A percentile compares a stretch with the other conserved stretches of the same genome.
These are phyloP conservation scores for Sporobolomyces pararoseus DNA, from an alignment of 768 basidiomycete species.

Conservation along the genomic window DNA sequence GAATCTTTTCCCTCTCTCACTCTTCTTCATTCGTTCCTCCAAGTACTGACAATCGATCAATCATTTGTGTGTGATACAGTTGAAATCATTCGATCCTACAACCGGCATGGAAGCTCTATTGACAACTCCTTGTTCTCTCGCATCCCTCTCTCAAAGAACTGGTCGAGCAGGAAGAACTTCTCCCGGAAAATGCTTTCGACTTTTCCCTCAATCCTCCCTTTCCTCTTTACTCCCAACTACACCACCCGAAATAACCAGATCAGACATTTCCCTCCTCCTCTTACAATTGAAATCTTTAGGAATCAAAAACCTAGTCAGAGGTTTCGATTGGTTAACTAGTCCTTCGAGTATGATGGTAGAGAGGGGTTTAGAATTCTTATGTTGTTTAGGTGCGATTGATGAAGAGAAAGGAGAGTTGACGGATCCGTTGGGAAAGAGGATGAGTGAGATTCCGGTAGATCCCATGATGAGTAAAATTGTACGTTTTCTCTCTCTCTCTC, in stretches of 20 bases:
- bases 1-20: constrained; percentile 26
- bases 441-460: constrained; percentile 91
- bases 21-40: neutral
- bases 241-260: constrained; percentile 82
- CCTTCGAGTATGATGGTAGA: constrained; percentile 83
- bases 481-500: neutral
- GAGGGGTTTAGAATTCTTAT: constrained; percentile 77
- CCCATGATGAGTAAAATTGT: constrained; percentile 93
- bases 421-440: constrained; percentile 71
- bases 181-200: constrained; percentile 83
- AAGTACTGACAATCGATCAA: neutral
- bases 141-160: constrained; percentile 87
- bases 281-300: constrained; percentile 91
- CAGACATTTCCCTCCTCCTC: constrained; percentile 85
- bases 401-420: constrained; percentile 65
- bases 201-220: constrained; percentile 69
- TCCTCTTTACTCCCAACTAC: constrained; percentile 64
- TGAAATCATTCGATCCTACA: constrained; percentile 82
- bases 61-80: constrained; percentile 53
- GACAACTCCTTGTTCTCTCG: constrained; percentile 75
- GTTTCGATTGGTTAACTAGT: constrained; percentile 84
- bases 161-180: constrained; percentile 93
- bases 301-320: constrained; percentile 84
- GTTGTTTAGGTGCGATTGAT: constrained; percentile 75
- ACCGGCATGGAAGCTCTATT: constrained; percentile 78